These are phyloP conservation scores for Porcisia hertigi DNA, from an alignment of 208 protist species.

Conservation along the genomic window DNA sequence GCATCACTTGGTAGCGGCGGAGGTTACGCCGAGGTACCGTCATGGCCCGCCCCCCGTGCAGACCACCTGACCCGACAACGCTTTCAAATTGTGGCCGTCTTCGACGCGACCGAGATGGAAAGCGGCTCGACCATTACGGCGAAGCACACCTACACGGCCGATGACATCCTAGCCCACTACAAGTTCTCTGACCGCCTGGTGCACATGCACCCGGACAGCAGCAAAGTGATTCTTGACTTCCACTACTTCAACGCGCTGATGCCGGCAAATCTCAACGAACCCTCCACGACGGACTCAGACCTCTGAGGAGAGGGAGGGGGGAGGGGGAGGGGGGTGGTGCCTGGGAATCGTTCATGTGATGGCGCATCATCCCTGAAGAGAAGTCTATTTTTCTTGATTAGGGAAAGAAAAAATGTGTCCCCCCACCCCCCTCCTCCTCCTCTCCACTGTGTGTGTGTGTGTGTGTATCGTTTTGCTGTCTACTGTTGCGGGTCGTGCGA, in stretches of 20 bases:
- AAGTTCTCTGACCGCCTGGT: slow-evolving; percentile 80
- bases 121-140: slow-evolving; percentile 67
- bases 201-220: slow-evolving; percentile 51
- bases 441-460: background rate
- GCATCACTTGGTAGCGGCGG: slow-evolving; percentile 22
- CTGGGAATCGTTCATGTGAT: too few relatives aligned
- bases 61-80: slow-evolving; percentile 4
- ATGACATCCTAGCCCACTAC: slow-evolving; percentile 74
- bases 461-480: background rate
- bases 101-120: slow-evolving; percentile 83
- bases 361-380: too few relatives aligned
- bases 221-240: slow-evolving; percentile 73
- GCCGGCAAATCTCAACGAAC: slow-evolving; percentile 49
- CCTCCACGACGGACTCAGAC: slow-evolving; percentile 61
- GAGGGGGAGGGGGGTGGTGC: background rate
- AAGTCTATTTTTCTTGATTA: too few relatives aligned
- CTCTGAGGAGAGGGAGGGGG: background rate
- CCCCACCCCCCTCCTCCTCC: background rate
- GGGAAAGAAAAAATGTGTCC: background rate
- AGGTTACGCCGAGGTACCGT: slow-evolving; percentile 14
- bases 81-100: slow-evolving; percentile 83
- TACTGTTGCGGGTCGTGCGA: background rate
- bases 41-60: background rate
- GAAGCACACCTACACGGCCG: slow-evolving; percentile 72
- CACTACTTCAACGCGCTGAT: slow-evolving; percentile 87